These are phyloP conservation scores for Moricandia moricandioides DNA, from an alignment of 345 rosid genomes.

Conservation along the genomic window DNA sequence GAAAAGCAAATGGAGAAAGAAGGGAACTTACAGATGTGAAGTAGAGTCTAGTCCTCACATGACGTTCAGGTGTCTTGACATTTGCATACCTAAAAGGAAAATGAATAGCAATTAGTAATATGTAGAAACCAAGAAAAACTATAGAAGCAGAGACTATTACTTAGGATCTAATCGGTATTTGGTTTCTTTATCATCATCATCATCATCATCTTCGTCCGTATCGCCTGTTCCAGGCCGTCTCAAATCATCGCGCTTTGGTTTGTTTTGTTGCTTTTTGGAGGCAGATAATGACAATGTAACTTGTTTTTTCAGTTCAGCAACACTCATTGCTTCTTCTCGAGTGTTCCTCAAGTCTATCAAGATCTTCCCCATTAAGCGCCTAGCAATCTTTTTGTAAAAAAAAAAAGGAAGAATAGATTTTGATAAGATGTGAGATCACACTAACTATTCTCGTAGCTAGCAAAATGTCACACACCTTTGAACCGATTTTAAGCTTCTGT, in stretches of 20 bases:
- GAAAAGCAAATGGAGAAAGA: neutral
- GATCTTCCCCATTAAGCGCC: conserved; percentile 95
- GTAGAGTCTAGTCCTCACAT: conserved; percentile 94
- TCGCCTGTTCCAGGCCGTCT: too few relatives aligned
- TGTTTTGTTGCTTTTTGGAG: conserved; percentile 47
- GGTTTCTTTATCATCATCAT: conserved; percentile 81
- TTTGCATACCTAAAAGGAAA: conserved; percentile 73
- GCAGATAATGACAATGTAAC: conserved; percentile 36
- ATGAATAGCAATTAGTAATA: neutral
- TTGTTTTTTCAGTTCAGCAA: conserved; percentile 75
- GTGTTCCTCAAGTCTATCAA: conserved; percentile 96
- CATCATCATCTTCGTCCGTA: conserved; percentile 81
- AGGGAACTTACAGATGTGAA: conserved; percentile 82
- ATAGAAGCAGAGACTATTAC: conserved; percentile 34
- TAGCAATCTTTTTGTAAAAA: conserved; percentile 66
- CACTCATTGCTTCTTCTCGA: conserved; percentile 90
- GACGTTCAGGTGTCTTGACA: conserved; percentile 96
- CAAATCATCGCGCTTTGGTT: conserved; percentile 62
- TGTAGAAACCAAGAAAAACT: neutral
- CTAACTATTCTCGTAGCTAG: neutral
- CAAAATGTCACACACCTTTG: conserved; percentile 54
- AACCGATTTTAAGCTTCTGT: conserved; percentile 94
- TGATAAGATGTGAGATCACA: too few relatives aligned
- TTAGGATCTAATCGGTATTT: conserved; percentile 98
- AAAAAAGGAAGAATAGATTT: too few relatives aligned